Evolutionary conservation across 2,329 filamentous ascomycete genomes (phyloP).

Genomic region (Lecanicillium sp.): DNA sequence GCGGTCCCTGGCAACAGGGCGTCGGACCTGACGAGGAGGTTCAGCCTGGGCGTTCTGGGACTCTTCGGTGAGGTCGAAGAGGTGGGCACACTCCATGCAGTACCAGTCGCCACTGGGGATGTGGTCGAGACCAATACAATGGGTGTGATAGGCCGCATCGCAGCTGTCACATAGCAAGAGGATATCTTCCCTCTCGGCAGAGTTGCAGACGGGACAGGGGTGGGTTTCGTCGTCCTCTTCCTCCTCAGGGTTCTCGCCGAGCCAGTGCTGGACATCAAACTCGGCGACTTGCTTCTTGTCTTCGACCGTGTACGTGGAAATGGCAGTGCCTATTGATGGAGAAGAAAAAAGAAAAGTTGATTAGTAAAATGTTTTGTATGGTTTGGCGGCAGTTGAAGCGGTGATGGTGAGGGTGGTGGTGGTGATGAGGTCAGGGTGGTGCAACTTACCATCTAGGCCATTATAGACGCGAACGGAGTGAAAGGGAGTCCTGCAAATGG

Average conservation of each 20-base stretch:
- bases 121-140: constrained; percentile 75
- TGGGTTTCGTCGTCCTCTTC: constrained; percentile 54
- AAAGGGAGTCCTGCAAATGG: constrained; percentile 89
- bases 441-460: constrained; percentile 64
- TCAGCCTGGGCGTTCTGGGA: constrained; percentile 23
- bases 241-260: constrained; percentile 65
- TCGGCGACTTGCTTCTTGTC: constrained; percentile 87
- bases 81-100: constrained; percentile 70
- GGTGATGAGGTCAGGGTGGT: constrained; percentile 11
- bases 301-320: constrained; percentile 58
- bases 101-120: constrained; percentile 80
- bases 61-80: constrained; percentile 30
- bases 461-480: constrained; percentile 82
- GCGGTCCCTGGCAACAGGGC: constrained; percentile 22
- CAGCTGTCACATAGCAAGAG: constrained; percentile 88
- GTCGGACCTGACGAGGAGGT: constrained; percentile 20
- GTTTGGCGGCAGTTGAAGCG: not conserved
- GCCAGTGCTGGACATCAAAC: constrained; percentile 67
- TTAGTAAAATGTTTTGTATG: not conserved
- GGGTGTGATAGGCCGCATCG: constrained; percentile 81
- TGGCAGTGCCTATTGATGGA: constrained; percentile 40
- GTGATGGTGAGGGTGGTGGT: constrained; percentile 1
- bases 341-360: not conserved
- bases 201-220: constrained; percentile 79
- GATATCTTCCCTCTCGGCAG: constrained; percentile 71